Evolutionary conservation across 139 green algal genomes (phyloP).

Genomic region (Closterium sp.): DNA sequence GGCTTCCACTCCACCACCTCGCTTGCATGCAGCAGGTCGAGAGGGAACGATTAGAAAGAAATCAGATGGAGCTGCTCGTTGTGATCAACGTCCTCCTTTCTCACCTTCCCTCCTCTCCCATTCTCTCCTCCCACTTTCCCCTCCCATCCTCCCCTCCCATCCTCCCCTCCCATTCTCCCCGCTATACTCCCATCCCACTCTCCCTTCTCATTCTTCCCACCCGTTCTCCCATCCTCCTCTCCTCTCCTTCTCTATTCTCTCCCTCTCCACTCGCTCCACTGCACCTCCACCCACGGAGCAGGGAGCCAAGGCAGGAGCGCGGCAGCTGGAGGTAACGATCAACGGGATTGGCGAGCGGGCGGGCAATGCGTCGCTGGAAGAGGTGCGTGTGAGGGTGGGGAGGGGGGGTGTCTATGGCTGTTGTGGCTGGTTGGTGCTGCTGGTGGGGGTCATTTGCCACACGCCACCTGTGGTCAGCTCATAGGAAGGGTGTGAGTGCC

Average conservation of each 20-base stretch:
- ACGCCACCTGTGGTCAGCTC: too few relatives aligned
- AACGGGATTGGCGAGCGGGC: conserved; percentile 98
- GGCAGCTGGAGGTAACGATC: conserved; percentile 94
- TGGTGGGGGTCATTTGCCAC: too few relatives aligned
- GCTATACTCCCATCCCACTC: background rate
- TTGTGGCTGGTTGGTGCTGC: too few relatives aligned
- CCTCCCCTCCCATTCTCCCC: background rate
- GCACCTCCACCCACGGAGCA: background rate
- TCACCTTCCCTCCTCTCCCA: background rate
- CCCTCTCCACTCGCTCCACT: background rate
- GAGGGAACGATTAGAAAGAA: too few relatives aligned
- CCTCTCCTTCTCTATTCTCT: background rate
- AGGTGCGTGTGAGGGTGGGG: conserved; percentile 70
- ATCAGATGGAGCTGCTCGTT: too few relatives aligned
- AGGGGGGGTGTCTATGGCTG: too few relatives aligned
- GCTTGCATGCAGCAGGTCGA: too few relatives aligned
- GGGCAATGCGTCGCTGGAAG: conserved; percentile 94
- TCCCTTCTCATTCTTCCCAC: background rate
- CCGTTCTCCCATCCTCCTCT: background rate
- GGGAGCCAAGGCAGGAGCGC: conserved; percentile 47
- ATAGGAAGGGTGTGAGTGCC: too few relatives aligned
- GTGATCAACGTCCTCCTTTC: background rate
- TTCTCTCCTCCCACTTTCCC: background rate
- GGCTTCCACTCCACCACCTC: too few relatives aligned
- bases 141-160: background rate